These are phyloP conservation scores for Emergomyces africanus DNA, from an alignment of 2,329 filamentous ascomycete species.

Conservation along the genomic window DNA sequence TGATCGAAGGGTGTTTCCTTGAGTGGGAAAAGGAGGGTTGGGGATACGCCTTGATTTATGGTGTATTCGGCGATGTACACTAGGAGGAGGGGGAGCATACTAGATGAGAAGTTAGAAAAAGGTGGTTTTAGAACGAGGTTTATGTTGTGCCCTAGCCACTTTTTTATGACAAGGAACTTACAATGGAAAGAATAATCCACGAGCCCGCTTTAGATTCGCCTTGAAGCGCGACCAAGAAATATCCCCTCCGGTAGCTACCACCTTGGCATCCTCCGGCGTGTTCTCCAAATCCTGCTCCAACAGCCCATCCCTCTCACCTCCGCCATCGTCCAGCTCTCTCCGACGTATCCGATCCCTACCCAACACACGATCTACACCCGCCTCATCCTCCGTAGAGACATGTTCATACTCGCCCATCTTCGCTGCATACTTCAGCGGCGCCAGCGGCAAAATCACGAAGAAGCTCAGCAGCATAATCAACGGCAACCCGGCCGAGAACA, in stretches of 20 bases:
- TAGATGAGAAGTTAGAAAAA: slow-evolving; percentile 14
- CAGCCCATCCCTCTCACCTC: slow-evolving; percentile 22
- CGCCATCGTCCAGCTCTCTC: slow-evolving; percentile 11
- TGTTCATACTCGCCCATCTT: slow-evolving; percentile 41
- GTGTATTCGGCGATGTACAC: slow-evolving; percentile 96
- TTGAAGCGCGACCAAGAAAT: slow-evolving; percentile 28
- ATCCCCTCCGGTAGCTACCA: background rate
- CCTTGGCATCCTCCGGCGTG: background rate
- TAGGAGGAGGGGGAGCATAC: slow-evolving; percentile 79
- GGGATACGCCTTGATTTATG: slow-evolving; percentile 89
- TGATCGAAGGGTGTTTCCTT: slow-evolving; percentile 61
- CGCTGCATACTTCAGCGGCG: slow-evolving; percentile 43
- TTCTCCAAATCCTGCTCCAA: slow-evolving; percentile 13
- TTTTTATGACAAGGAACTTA: slow-evolving; percentile 23
- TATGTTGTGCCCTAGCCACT: slow-evolving; percentile 2
- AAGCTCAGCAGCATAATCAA: slow-evolving; percentile 71
- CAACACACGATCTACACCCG: slow-evolving; percentile 10
- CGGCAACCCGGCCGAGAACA: slow-evolving; percentile 69
- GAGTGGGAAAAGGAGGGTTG: slow-evolving; percentile 79
- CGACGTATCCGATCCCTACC: slow-evolving; percentile 20
- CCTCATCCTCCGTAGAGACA: slow-evolving; percentile 33
- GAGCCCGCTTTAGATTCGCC: slow-evolving; percentile 51
- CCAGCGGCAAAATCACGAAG: slow-evolving; percentile 64
- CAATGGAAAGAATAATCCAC: slow-evolving; percentile 59
- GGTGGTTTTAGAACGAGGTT: background rate